Evolutionary conservation across 2,329 filamentous ascomycete genomes (phyloP), one percentile per base, ranked within the genome.

Genomic region (Talaromyces sp.): DNA sequence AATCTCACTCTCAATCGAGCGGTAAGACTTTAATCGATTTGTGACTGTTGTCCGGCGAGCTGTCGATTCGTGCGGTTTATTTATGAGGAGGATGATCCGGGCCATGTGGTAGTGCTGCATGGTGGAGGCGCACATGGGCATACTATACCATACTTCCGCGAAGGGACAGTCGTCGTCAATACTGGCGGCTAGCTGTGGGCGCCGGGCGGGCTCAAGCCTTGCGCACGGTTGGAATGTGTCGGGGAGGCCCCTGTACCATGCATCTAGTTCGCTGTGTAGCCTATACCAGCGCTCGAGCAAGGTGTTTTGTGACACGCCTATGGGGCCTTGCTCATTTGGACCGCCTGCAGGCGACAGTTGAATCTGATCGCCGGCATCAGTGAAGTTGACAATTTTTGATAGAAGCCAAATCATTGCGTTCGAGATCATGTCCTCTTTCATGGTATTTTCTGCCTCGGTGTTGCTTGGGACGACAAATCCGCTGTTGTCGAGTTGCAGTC

Each of bases 391-490:
- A 4, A 88, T 82, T 67, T 88, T 88, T 6, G 85, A 83, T 63
- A 87, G 79, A 8, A 89, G 81, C 86, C 86, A 89, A 5, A 88
- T 82, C 3, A 90, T 71, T 0, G 84, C 83, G 67, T 89, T 89
- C 44, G 82, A 84, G 60, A 87, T 84, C 64, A 86, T 79, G 65
- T 88, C 87, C 72, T 89, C 86, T 62, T 81, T 80, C 80, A 87
- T 86, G 11, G 80, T 65, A 16, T 72, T 72, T 44, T 76, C 73
- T n/a, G 68, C 73, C 52, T 76, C 75, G 1, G 72, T 73, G 71
- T 66, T 83, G 73, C 67, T 80, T 61, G 72, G 80, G 69, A 61
- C 79, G 69, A 75, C 80, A 67, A 80, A 81, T 35, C 84, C 84
- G 60, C 80, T 76, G 0, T 80, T 77, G 61, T 86, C 82, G 8